Evolutionary conservation across 2,329 filamentous ascomycete genomes (phyloP), one percentile per base, ranked within the genome.

Genomic region (Penicillium brasilianum): DNA sequence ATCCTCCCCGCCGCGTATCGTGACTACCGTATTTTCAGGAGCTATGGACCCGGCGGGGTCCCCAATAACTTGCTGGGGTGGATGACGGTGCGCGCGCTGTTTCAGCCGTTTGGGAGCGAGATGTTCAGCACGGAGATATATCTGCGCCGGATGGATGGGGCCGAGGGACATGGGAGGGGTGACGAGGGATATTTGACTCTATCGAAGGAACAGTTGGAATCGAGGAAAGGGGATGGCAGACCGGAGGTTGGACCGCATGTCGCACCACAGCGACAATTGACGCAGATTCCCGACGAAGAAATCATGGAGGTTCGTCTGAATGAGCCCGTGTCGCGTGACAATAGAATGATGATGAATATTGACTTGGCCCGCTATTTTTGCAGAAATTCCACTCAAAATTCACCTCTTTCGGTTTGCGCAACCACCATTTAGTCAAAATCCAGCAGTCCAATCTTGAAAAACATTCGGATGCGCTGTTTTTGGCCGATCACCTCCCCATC

Each of bases 51-150:
- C 1, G 76, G 76, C 7, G 77, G 77, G 0, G 57, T 71, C 2
- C 76, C 76, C 2, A 70, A 75, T 58, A 78, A 79, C 60, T 37
- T 71, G 13, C 34, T 74, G 28, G 77, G 77, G 49, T 79, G 76
- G 74, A 48, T 77, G 13, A 41, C 68, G 9, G 67, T 67, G 34
- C 66, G 63, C 14, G 48, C 69, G 30, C 44, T 73, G 1, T 65
- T 71, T 28, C 63, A 69, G 32, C 72, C 72, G 1, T 69, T 72
- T 37, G 56, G 55, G 14, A 50, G 63, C 13, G 72, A 75, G n/a
- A 71, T 71, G 68, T 52, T 74, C 48, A 66, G 66, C n/a, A 75
- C 74, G 5, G 57, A 62, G 11, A 59, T 68, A 7, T 75, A 75
- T 46, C 65, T 70, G 20, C 54, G 39, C 8, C 69, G 71, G 4